Evolutionary conservation across 2,329 filamentous ascomycete species (phyloP), one percentile per base, ranked within the genome.

Genomic region (Colletotrichum costaricense): DNA sequence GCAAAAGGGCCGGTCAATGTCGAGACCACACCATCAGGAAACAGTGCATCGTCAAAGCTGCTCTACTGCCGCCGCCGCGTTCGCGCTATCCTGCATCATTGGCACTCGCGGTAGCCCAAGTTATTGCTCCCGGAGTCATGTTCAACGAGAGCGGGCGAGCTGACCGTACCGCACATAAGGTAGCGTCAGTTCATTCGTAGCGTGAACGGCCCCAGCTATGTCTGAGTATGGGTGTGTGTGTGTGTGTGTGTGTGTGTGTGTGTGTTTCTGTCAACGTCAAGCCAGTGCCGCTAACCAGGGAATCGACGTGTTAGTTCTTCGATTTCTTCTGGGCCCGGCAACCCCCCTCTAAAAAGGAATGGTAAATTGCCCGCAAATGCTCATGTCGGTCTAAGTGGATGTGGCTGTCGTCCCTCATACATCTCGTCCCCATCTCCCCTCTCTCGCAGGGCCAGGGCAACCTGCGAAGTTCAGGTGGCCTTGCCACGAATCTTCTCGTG

Each of bases 391-490:
- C 42, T 49, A 49, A 30, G 59, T 49, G 58, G 35, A 55, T 59
- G 26, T 38, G 22, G 35, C 57, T 72, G 58, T 52, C 19, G 46
- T 35, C 22, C 49, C 59, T 38, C 59, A 56, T 26, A 16, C 49
- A 28, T 24, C 26, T 55, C 52, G 28, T 19, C 35, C 42, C 42
- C 38, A 57, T 54, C 26, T 64, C 70, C 63, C 33, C 33, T 71
- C 57, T 33, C 65, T 69, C 28, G 26, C 66, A 69, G 30, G 59
- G 55, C 66, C 70, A 49, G 59, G 70, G 66, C 60, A 26, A 59
- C 22, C 66, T 73, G 70, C 66, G 67, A 65, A 65, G 46, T 73
- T 71, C 71, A 71, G 71, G 71, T 73, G 67, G 71, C 60, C 49
- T 73, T 66, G 62, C 66, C 42, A 46, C 28, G 42, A 63, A 33